Base-by-base conservation (phyloP, 305 asterid genomes). In the Fraxinus ornus region DNA sequence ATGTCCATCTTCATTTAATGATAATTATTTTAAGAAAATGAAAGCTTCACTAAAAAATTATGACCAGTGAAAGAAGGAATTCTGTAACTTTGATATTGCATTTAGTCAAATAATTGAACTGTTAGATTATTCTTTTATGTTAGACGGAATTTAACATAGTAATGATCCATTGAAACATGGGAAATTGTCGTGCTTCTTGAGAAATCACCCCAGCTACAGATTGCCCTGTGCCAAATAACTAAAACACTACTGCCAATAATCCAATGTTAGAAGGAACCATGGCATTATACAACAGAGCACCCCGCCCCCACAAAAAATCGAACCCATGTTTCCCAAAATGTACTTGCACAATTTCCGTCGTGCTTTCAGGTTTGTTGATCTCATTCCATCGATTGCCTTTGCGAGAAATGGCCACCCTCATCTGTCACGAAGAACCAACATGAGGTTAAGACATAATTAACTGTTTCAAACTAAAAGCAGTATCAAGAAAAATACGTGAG, bases 361-460 rank as follows among this genome's bases (percentile, higher is more conserved):
- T 44, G 7, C 71, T 80, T 41, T 75, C 37, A 5, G 24, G 64
- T 26, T 47, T 78, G 78, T 83, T 83, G 82, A 81, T 85, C 91
- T 84, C 91, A 82, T 77, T 88, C 86, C 89, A 89, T 85, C 74
- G 85, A 84, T 85, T 87, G 89, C 8, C 86, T 85, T 36, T 86
- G 90, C 79, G 82, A 64, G 85, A 82, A 88, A 8, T 84, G 91
- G 19, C 82, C 87, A 47, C 87, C 93, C 79, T 85, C 92, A 39
- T 86, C 93, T 90, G 88, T 77, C 74, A 49, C 60, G 49, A 19
- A 21, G 82, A 35, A 60, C 71, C 52, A 33, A 36, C 4, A n/a
- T 0, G 32, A 62, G 17, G 32, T 62, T 30, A 57, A 76, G 64
- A 60, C 28, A 57, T 36, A 24, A 41, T 44, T 62, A 5, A 62